Base-by-base conservation (phyloP, 352 stramenopile genomes). In the Saprolegnia diclina region DNA sequence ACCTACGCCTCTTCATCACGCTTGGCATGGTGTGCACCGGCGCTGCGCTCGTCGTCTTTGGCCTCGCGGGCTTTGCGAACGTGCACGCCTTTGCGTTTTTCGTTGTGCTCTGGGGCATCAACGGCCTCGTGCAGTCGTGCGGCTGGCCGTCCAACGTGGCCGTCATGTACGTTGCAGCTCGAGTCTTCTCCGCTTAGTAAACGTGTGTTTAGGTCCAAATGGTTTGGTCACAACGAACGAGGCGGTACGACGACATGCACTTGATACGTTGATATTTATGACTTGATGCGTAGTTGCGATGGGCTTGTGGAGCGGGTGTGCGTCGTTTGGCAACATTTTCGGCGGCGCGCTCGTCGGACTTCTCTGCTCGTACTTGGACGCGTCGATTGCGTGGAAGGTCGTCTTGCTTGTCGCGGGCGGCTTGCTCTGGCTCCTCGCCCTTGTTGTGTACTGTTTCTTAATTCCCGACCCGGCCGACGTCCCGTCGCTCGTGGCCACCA, bases 271-370 rank as follows among this genome's bases (percentile, higher is more conserved):
- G 18, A 14, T 48, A 48, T 7, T 10, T 48, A 48, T 48, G 16
- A 18, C 11, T 55, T 42, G 19, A 26, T 35, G 11, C 26, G 21
- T 62, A 62, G 45, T 77, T 4, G 59, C 75, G 45, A 73, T 77
- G 72, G 71, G 67, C 37, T 32, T 77, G 16, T 77, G 72, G 72
- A 75, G 74, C 32, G 32, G 61, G 7, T 71, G 74, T 21, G 55
- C 72, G 14, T 77, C 72, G 6, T 24, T 77, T 13, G 72, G 72
- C 26, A 77, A 77, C 57, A 75, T 77, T 24, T 52, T 73, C 4
- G 72, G 72, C 29, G 61, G 61, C 10, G 65, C 65, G 13, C 35
- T 66, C 11, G 57, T 74, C 65, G n/a, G 46, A 42, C 19, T 55
- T 46, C 22, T 72, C 56, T 45, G 45, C 56, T 5, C 26, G 29